These are phyloP conservation scores for Lathyrus tuberosus DNA, from an alignment of 306 rosid genomes.

Conservation along the genomic window DNA sequence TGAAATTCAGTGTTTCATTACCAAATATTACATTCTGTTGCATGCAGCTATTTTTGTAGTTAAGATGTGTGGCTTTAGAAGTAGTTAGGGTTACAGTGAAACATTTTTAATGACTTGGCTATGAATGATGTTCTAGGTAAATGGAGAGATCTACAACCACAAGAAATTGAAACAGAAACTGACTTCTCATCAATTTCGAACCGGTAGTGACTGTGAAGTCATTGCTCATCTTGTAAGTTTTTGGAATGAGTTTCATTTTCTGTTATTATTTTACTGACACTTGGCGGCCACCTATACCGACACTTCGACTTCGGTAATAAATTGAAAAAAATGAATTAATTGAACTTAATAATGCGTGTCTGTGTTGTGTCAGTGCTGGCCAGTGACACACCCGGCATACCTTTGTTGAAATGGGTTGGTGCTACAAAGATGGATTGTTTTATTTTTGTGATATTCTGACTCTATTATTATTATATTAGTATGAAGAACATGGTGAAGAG, in stretches of 20 bases:
- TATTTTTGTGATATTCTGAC: not conserved
- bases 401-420: too few species aligned
- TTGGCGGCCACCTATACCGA: too few species aligned
- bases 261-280: conserved; percentile 2
- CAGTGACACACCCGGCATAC: too few species aligned
- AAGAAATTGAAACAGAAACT: conserved; percentile 63
- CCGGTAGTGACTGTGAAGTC: conserved; percentile 98
- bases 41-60: not conserved
- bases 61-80: too few species aligned
- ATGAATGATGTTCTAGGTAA: conserved; percentile 52
- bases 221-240: conserved; percentile 95
- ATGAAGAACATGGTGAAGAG: conserved; percentile 92
- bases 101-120: too few species aligned
- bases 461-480: conserved; percentile 54
- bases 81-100: too few species aligned
- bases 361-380: too few species aligned
- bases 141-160: conserved; percentile 99
- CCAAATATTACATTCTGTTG: not conserved
- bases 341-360: too few species aligned
- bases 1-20: conserved; percentile 2
- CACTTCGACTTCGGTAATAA: too few species aligned
- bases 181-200: conserved; percentile 77
- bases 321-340: too few species aligned
- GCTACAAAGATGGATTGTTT: too few species aligned
- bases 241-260: conserved; percentile 17